These are phyloP conservation scores for Pseudognaphalium luteoalbum DNA, from an alignment of 129 eudicot species.

Conservation along the genomic window DNA sequence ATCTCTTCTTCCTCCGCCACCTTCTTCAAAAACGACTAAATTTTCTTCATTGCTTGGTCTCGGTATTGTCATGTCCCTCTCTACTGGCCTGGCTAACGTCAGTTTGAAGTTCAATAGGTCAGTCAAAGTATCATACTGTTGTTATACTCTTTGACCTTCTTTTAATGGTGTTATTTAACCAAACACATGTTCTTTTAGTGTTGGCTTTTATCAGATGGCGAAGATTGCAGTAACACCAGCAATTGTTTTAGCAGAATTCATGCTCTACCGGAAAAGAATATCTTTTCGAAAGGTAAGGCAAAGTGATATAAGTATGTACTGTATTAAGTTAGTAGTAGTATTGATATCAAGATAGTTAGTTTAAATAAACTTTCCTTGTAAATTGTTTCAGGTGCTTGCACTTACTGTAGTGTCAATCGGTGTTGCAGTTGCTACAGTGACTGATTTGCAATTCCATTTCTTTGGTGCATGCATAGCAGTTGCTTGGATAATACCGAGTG, in stretches of 20 bases:
- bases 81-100: conserved; percentile 95
- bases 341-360: neutral
- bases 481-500: conserved; percentile 97
- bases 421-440: conserved; percentile 96
- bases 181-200: conserved; percentile 52
- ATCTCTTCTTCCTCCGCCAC: conserved; percentile 75
- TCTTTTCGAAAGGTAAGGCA: conserved; percentile 72
- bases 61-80: conserved; percentile 89
- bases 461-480: conserved; percentile 97
- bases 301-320: neutral
- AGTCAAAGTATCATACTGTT: neutral
- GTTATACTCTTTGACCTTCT: neutral
- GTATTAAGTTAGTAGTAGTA: neutral
- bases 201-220: conserved; percentile 99
- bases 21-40: conserved; percentile 75
- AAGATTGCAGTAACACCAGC: conserved; percentile 98
- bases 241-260: conserved; percentile 90
- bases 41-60: conserved; percentile 73
- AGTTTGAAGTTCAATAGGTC: conserved; percentile 96
- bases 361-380: neutral
- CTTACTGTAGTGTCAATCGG: conserved; percentile 82
- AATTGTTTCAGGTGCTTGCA: conserved; percentile 68
- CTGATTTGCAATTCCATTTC: conserved; percentile 93
- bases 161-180: neutral
- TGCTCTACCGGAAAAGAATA: conserved; percentile 71